These are phyloP conservation scores for Trichoderma afroharzianum DNA, from an alignment of 2,329 filamentous ascomycete species.

Conservation along the genomic window DNA sequence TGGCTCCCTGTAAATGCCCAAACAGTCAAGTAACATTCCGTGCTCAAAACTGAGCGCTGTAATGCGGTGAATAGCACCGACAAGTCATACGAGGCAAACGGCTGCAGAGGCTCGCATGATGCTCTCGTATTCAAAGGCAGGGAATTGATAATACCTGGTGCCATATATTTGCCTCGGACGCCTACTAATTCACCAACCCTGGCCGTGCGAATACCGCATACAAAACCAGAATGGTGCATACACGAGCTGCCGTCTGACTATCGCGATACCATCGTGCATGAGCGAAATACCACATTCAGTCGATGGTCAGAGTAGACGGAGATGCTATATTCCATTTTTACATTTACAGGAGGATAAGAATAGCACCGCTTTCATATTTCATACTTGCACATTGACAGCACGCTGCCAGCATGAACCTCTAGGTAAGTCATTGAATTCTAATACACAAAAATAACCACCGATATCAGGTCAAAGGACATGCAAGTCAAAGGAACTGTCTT, in stretches of 20 bases:
- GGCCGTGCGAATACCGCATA: not conserved
- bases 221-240: not conserved
- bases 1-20: not conserved
- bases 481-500: not conserved
- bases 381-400: not conserved
- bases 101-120: not conserved
- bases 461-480: not conserved
- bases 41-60: not conserved
- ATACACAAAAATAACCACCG: not conserved
- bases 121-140: not conserved
- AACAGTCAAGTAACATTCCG: not conserved
- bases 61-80: not conserved
- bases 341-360: not conserved
- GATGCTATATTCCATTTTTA: not conserved
- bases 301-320: not conserved
- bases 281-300: not conserved
- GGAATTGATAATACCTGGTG: not conserved
- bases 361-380: not conserved
- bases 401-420: not conserved
- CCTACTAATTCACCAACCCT: not conserved
- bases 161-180: not conserved
- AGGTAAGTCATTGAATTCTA: not conserved
- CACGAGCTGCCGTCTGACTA: not conserved
- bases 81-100: not conserved
- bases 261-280: not conserved